Evolutionary conservation across 305 asterid species (phyloP).

Genomic region (Plantago rigida): DNA sequence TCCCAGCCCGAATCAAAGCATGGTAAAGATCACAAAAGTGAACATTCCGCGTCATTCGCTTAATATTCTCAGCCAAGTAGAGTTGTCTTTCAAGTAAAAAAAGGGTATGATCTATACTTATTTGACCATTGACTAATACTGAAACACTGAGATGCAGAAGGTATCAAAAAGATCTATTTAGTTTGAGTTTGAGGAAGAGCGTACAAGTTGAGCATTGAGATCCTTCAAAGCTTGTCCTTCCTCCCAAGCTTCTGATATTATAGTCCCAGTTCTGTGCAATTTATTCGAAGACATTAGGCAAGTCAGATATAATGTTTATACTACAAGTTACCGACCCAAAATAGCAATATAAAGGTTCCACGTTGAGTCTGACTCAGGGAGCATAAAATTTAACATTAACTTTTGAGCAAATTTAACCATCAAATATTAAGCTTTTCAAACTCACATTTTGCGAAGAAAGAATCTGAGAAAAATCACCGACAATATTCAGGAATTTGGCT

Average conservation of each 20-base stretch:
- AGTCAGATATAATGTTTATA: conserved; percentile 20
- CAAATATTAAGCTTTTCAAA: conserved; percentile 7
- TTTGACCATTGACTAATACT: background rate
- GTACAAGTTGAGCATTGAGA: conserved; percentile 85
- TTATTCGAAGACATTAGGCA: conserved; percentile 19
- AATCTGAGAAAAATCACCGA: no score
- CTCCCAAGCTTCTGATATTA: conserved; percentile 98
- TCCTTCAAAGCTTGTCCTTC: conserved; percentile 90
- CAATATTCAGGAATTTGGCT: no score
- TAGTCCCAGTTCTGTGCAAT: conserved; percentile 79
- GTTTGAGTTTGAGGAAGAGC: conserved; percentile 23
- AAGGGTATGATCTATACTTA: conserved; percentile 2
- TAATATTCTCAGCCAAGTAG: background rate
- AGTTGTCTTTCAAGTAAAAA: background rate
- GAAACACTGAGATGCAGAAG: background rate
- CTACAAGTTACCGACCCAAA: background rate
- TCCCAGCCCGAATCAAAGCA: no score
- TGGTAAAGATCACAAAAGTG: conserved; percentile 1
- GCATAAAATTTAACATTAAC: background rate
- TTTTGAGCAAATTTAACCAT: conserved; percentile 14
- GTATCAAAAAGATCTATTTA: background rate
- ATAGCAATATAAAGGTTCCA: conserved; percentile 6
- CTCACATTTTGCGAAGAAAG: conserved; percentile 1
- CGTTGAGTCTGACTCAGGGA: background rate
- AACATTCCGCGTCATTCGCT: conserved; percentile 8